Base-by-base conservation (phyloP, 2,329 filamentous ascomycete species). In the Aureobasidium sp. region DNA sequence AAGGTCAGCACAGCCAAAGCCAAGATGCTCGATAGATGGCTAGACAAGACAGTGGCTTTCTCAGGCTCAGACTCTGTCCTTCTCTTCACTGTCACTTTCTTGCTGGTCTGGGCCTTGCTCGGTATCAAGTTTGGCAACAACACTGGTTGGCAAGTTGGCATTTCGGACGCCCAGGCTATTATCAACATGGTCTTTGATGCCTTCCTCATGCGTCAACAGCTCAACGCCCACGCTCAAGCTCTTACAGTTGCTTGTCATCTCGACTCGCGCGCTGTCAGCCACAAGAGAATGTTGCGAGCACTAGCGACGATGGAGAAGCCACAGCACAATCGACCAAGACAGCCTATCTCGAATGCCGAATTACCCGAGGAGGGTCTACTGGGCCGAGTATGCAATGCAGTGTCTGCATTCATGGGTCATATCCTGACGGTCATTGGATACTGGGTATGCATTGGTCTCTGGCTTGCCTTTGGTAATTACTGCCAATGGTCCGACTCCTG, bases 131-230 rank as follows among this genome's bases (percentile, higher is more conserved):
- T 32, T 16, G 27, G 16, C 10, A 5, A n/a, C 5, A 19, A 21
- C 4, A 44, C 40, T n/a, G 40, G 27, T 16, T 32, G 40, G 40
- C 40, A 44, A 11, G 40, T 44, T 3, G 40, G 27, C 10, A 44
- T 44, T 16, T 44, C 40, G 3, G 40, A 44, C 10, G 40, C 40
- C 5, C 40, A 44, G 10, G 40, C 40, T 7, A 44, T 44, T 2
- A 44, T 44, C 40, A 44, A 32, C 5, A 44, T 44, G 40, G 40
- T 44, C 4, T 44, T 44, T 22, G 40, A 44, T n/a, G 17, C 40
- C 32, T 44, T 44, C 11, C 17, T 44, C 3, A 27, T 44, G 3
- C 40, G 40, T 44, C 25, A 44, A 22, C 40, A 44, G 17, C 12
- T 32, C 11, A 44, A 44, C 6, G 25, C 40, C 3, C 24, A 44